A percentile compares a stretch with the other conserved stretches of the same genome.
Conservation (phyloP, 768 basidiomycete genomes). For the Sistotremastrum niveocremeum region DNA sequence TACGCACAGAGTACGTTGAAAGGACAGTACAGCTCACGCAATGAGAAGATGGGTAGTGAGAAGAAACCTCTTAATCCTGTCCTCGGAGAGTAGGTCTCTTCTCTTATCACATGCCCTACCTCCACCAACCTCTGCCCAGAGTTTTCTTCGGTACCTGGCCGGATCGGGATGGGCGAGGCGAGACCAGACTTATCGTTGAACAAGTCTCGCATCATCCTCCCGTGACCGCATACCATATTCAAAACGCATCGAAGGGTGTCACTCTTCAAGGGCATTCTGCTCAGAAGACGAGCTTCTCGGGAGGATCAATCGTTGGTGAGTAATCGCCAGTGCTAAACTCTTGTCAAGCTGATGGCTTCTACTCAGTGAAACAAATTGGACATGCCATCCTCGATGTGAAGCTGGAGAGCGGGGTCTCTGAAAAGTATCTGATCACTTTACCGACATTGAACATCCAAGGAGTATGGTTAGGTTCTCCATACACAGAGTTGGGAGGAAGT, state of each 20-base stretch:
- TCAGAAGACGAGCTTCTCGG: constrained; percentile 89
- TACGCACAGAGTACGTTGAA: constrained; percentile 66
- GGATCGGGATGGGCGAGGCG: constrained; percentile 53
- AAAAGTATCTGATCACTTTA: constrained; percentile 82
- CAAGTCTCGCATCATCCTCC: constrained; percentile 96
- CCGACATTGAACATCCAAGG: constrained; percentile 90
- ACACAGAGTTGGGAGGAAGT: constrained; percentile 80
- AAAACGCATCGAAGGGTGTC: constrained; percentile 67
- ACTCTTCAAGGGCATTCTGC: constrained; percentile 78
- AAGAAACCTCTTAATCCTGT: constrained; percentile 99
- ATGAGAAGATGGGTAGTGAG: constrained; percentile 92
- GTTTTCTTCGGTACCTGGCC: constrained; percentile 89
- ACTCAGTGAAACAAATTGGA: constrained; percentile 89
- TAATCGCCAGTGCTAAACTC: background rate
- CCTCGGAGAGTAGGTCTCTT: constrained; percentile 64
- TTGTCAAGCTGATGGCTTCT: constrained; percentile 38
- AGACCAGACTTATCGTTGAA: constrained; percentile 76
- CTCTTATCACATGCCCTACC: background rate
- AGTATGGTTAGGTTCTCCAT: constrained; percentile 60
- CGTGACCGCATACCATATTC: constrained; percentile 77
- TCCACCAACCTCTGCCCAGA: constrained; percentile 21
- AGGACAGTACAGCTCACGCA: constrained; percentile 88
- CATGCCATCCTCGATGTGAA: constrained; percentile 74
- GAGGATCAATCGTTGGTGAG: constrained; percentile 31
- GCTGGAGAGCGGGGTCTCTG: constrained; percentile 38